These are phyloP conservation scores for Begonia fuchsioides DNA, from an alignment of 306 rosid genomes.

Conservation along the genomic window DNA sequence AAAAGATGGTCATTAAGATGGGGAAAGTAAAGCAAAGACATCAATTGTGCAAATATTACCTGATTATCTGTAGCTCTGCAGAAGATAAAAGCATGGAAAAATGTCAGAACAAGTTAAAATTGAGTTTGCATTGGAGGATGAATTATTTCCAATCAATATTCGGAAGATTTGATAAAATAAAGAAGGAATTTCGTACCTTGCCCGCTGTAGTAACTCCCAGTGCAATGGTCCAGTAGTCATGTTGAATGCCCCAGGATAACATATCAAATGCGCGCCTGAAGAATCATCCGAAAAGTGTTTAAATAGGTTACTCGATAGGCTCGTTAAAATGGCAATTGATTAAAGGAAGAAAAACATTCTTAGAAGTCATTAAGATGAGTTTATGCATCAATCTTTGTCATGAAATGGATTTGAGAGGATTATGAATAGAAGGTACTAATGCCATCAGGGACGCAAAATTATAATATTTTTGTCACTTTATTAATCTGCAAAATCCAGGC, in stretches of 20 bases:
- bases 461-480: too few species aligned
- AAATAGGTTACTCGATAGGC: not conserved
- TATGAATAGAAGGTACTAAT: too few species aligned
- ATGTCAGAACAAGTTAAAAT: not conserved
- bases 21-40: not conserved
- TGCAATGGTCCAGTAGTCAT: conserved; percentile 99
- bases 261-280: conserved; percentile 93
- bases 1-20: not conserved
- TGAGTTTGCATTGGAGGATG: too few species aligned
- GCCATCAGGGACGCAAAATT: too few species aligned
- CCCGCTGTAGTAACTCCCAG: conserved; percentile 91
- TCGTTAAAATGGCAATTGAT: too few species aligned
- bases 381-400: too few species aligned
- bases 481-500: too few species aligned
- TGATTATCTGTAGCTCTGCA: conserved; percentile 23
- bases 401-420: too few species aligned
- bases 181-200: conserved; percentile 36
- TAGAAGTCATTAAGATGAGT: too few species aligned
- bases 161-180: too few species aligned
- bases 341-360: not conserved
- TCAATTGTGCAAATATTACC: conserved; percentile 6
- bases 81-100: not conserved
- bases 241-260: conserved; percentile 98
- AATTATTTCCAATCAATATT: too few species aligned
- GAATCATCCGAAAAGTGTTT: conserved; percentile 9